Evolutionary conservation across 2,329 filamentous ascomycete species (phyloP).

Genomic region (Nemania serpens): DNA sequence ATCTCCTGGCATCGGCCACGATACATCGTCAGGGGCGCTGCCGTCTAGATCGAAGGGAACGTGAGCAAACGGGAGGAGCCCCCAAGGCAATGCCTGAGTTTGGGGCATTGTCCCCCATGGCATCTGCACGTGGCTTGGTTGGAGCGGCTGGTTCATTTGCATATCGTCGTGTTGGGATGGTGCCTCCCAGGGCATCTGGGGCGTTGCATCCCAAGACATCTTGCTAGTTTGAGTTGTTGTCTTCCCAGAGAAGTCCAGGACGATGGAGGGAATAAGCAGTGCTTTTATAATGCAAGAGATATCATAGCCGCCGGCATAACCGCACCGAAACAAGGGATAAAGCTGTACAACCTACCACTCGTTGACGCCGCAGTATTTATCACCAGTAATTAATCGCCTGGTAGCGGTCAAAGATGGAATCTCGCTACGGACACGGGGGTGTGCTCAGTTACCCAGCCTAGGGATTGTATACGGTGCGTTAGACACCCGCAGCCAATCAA

Average conservation of each 20-base stretch:
- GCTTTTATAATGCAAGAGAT: not conserved
- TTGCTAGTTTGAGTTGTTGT: not conserved
- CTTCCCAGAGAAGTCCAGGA: not conserved
- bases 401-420: not conserved
- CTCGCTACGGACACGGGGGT: not conserved
- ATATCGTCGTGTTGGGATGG: too few species aligned
- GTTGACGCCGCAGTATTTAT: not conserved
- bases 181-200: too few species aligned
- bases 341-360: not conserved
- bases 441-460: too few species aligned
- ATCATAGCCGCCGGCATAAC: not conserved
- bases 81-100: too few species aligned
- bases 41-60: too few species aligned
- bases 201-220: not conserved
- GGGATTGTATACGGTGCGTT: not conserved
- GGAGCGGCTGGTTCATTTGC: too few species aligned
- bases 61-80: too few species aligned
- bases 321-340: not conserved
- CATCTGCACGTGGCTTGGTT: too few species aligned
- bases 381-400: not conserved
- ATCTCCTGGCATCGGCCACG: too few species aligned
- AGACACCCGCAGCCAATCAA: not conserved
- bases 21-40: too few species aligned
- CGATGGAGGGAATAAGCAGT: too few species aligned
- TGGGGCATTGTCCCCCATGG: too few species aligned